These are phyloP conservation scores for Earliella scabrosa DNA, from an alignment of 1,284 basidiomycete genomes.

Conservation along the genomic window DNA sequence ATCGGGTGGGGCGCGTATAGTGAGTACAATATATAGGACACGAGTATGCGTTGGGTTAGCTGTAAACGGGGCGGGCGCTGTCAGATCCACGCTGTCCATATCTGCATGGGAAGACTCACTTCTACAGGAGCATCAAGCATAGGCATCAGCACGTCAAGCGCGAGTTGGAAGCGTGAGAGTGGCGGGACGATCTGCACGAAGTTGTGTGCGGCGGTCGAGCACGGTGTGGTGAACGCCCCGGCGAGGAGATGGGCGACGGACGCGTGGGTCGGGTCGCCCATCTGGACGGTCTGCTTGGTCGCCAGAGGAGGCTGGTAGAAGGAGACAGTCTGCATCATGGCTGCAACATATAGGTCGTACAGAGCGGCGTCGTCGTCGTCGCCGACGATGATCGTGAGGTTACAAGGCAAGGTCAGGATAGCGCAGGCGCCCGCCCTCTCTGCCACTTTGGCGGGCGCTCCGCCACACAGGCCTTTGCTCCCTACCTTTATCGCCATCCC, in stretches of 20 bases:
- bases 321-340: conserved; percentile 30
- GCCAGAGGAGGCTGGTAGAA: conserved; percentile 31
- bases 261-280: conserved; percentile 43
- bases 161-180: conserved; percentile 73
- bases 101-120: conserved; percentile 26
- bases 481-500: not conserved
- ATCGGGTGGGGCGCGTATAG: conserved; percentile 78
- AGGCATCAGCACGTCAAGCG: conserved; percentile 75
- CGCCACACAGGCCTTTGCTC: not conserved
- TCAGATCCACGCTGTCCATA: conserved; percentile 5
- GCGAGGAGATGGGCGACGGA: conserved; percentile 67
- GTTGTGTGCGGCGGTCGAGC: conserved; percentile 72
- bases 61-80: conserved; percentile 31
- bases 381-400: conserved; percentile 11
- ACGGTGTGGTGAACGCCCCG: conserved; percentile 66
- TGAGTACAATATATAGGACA: conserved; percentile 75
- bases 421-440: not conserved
- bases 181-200: conserved; percentile 75
- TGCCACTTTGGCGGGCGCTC: not conserved
- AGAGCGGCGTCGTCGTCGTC: conserved; percentile 14
- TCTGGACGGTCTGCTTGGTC: conserved; percentile 29
- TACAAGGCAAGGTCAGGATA: not conserved
- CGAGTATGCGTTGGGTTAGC: conserved; percentile 73
- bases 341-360: conserved; percentile 18
- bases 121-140: conserved; percentile 54